Percentiles rank a stretch among this genome's conserved stretches.
Conservation (phyloP, 495 filamentous ascomycete genomes). For the Gamarada debralockiae region DNA sequence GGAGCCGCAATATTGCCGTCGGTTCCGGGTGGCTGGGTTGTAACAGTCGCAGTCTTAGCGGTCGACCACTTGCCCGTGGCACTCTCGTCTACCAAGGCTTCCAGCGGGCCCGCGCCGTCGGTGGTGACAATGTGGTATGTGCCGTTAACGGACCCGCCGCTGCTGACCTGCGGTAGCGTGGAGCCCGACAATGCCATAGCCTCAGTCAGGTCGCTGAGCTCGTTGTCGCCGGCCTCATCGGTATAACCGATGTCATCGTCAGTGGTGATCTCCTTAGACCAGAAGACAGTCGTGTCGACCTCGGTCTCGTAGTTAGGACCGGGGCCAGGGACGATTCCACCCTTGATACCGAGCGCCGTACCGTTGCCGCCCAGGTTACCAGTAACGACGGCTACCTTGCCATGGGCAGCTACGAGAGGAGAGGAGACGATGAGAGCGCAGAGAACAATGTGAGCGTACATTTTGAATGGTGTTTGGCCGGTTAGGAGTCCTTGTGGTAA, state of each 20-base stretch:
- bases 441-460: no score
- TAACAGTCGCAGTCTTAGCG: neutral
- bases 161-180: constrained; percentile 29
- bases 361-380: constrained; percentile 11
- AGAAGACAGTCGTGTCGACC: neutral
- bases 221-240: neutral
- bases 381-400: constrained; percentile 4
- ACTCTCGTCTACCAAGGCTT: constrained; percentile 2
- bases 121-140: constrained; percentile 29
- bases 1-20: constrained; percentile 2
- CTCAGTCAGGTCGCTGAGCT: constrained; percentile 1
- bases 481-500: no score
- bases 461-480: no score
- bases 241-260: constrained; percentile 3
- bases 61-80: constrained; percentile 3
- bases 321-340: constrained; percentile 6
- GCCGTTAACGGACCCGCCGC: constrained; percentile 21
- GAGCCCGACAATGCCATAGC: constrained; percentile 20
- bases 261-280: neutral
- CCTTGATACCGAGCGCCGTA: constrained; percentile 5
- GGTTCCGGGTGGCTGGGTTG: constrained; percentile 8
- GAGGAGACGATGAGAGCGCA: neutral
- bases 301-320: constrained; percentile 6
- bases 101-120: constrained; percentile 29
- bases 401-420: constrained; percentile 7